phyloP scores from a whole-genome alignment of 495 filamentous ascomycete genomes.

The Neurospora sp. region DNA sequence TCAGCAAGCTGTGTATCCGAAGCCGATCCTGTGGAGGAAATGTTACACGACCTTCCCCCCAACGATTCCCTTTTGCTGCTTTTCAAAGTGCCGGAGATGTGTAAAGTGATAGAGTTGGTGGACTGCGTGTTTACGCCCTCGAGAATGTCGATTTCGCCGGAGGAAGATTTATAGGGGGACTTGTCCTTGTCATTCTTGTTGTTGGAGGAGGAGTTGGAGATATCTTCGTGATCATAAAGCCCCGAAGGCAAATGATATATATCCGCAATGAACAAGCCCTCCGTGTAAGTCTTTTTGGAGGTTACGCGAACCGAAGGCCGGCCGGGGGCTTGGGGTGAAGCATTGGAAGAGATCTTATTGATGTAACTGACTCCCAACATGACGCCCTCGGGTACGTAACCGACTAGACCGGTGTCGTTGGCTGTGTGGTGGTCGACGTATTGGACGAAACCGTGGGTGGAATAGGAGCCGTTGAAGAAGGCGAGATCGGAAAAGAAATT shows the following conservation, averaged over 20 bases:
- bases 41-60: conserved; percentile 32
- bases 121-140: conserved; percentile 68
- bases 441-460: conserved; percentile 60
- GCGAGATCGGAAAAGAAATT: conserved; percentile 51
- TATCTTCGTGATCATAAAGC: conserved; percentile 2
- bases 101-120: conserved; percentile 62
- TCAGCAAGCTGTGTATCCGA: conserved; percentile 35
- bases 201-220: not conserved
- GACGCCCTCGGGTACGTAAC: conserved; percentile 38
- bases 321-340: conserved; percentile 29
- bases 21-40: conserved; percentile 39
- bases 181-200: not conserved
- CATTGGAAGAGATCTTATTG: conserved; percentile 25
- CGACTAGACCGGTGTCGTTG: conserved; percentile 45
- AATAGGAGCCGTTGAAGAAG: conserved; percentile 47
- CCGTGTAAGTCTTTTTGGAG: conserved; percentile 56
- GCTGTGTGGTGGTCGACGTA: conserved; percentile 52
- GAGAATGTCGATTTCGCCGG: conserved; percentile 88
- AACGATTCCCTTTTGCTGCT: not conserved
- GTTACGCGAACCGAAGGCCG: conserved; percentile 59
- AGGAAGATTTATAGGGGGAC: not conserved
- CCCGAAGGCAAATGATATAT: conserved; percentile 66
- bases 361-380: conserved; percentile 47
- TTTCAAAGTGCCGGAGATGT: conserved; percentile 46
- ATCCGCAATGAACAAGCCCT: conserved; percentile 65